Percentiles rank a stretch among this genome's conserved stretches.
Evolutionary conservation across 2,329 filamentous ascomycete species (phyloP).

Genomic region (Drechslerella coelobrocha): DNA sequence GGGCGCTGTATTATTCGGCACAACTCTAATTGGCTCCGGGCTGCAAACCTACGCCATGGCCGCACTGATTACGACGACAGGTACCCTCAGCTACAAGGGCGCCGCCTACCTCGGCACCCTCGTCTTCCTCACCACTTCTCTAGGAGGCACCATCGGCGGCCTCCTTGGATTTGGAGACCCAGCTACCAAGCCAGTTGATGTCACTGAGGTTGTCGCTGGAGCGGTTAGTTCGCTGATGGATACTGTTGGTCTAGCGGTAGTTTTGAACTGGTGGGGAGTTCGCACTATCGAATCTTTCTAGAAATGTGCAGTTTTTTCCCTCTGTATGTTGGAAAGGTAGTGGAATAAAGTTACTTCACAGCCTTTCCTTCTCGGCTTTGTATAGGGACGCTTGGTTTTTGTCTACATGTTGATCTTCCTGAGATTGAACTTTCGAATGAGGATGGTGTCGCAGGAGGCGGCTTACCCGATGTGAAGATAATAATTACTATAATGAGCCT

Average conservation of each 20-base stretch:
- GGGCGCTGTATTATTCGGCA: conserved; percentile 87
- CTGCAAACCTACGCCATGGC: conserved; percentile 89
- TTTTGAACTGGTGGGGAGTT: conserved; percentile 50
- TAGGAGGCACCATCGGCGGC: conserved; percentile 42
- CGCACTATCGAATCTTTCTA: conserved; percentile 49
- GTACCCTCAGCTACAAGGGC: conserved; percentile 94
- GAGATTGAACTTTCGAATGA: no score
- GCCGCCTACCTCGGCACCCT: conserved; percentile 78
- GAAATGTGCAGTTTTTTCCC: background rate
- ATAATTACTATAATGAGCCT: no score
- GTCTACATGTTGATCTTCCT: no score
- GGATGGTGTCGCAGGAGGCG: no score
- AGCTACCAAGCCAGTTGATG: conserved; percentile 20
- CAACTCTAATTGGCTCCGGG: conserved; percentile 84
- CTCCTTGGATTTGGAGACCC: conserved; percentile 44
- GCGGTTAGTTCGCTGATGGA: conserved; percentile 42
- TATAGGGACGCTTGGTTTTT: no score
- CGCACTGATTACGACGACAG: conserved; percentile 91
- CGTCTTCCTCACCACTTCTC: conserved; percentile 31
- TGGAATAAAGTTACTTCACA: no score
- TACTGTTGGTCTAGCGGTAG: conserved; percentile 42
- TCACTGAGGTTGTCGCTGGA: conserved; percentile 42
- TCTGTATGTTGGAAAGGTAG: background rate
- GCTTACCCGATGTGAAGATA: no score
- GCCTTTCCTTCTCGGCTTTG: no score